phyloP scores from a whole-genome alignment of 352 stramenopile species.

The Pythium grandisporangium region DNA sequence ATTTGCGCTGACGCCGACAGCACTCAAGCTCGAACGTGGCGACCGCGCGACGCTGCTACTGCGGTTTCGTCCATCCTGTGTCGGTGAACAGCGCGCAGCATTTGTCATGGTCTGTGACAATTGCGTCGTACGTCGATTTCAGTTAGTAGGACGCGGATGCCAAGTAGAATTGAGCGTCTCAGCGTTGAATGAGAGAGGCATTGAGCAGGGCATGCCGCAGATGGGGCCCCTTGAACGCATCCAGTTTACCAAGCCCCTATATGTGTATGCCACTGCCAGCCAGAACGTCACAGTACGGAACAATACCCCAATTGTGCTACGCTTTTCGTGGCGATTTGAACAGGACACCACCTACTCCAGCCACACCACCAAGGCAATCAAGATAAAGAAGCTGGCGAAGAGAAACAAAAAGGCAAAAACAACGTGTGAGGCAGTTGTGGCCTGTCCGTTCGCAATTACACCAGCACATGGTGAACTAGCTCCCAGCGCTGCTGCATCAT shows the following conservation, averaged over 20 bases:
- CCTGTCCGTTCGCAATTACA: conserved; percentile 26
- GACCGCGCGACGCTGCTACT: conserved; percentile 37
- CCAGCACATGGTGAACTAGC: conserved; percentile 32
- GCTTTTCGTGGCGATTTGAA: conserved; percentile 43
- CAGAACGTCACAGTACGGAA: conserved; percentile 52
- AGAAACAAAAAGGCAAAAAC: too few species aligned
- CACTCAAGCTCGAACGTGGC: conserved; percentile 35
- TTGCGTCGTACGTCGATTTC: conserved; percentile 63
- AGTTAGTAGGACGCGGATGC: conserved; percentile 53
- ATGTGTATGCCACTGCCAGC: conserved; percentile 16
- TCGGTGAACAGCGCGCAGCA: conserved; percentile 47
- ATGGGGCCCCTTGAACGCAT: conserved; percentile 41
- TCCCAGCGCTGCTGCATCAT: conserved; percentile 24
- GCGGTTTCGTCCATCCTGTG: conserved; percentile 36
- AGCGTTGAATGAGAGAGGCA: conserved; percentile 26
- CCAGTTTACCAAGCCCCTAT: conserved; percentile 31
- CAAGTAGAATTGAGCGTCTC: conserved; percentile 51
- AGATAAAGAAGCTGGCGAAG: too few species aligned
- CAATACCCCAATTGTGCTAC: conserved; percentile 51
- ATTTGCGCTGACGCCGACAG: conserved; percentile 45
- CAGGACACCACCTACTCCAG: background rate
- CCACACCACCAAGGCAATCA: background rate
- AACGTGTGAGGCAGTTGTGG: background rate
- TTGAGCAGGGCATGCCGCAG: conserved; percentile 30
- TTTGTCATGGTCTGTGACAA: conserved; percentile 83